These are phyloP conservation scores for Wickerhamia fluorescens DNA, from an alignment of 805 yeast species.

Conservation along the genomic window DNA sequence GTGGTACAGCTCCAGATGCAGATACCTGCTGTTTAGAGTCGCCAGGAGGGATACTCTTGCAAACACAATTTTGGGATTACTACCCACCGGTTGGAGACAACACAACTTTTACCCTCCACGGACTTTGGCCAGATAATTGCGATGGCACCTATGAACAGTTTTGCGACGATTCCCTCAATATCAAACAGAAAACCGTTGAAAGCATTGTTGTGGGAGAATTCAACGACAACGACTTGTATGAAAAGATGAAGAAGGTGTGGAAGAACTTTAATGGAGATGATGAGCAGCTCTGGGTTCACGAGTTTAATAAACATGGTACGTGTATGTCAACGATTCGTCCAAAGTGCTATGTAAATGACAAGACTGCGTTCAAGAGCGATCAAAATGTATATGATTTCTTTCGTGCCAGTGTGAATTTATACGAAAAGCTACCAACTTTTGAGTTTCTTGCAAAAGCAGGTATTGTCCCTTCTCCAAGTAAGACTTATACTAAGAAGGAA, in stretches of 20 bases:
- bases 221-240: slow-evolving; percentile 45
- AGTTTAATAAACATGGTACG: slow-evolving; percentile 90
- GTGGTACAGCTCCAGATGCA: slow-evolving; percentile 33
- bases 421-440: slow-evolving; percentile 57
- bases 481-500: slow-evolving; percentile 51
- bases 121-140: slow-evolving; percentile 86
- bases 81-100: slow-evolving; percentile 63
- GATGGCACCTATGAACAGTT: slow-evolving; percentile 75
- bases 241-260: slow-evolving; percentile 60
- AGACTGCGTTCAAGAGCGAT: slow-evolving; percentile 9
- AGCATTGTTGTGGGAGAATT: slow-evolving; percentile 26
- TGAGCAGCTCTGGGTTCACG: slow-evolving; percentile 77
- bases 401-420: slow-evolving; percentile 51
- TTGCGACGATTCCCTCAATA: slow-evolving; percentile 48
- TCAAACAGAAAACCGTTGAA: slow-evolving; percentile 34
- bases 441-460: slow-evolving; percentile 61
- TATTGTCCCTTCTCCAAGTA: slow-evolving; percentile 55
- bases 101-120: slow-evolving; percentile 73
- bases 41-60: slow-evolving; percentile 77
- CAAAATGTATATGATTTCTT: slow-evolving; percentile 64
- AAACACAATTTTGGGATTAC: slow-evolving; percentile 93
- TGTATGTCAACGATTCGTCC: slow-evolving; percentile 79
- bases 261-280: slow-evolving; percentile 65
- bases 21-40: slow-evolving; percentile 73
- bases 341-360: slow-evolving; percentile 46